Conservation (phyloP, 208 protist genomes). For the Crithidia acanthocephali region DNA sequence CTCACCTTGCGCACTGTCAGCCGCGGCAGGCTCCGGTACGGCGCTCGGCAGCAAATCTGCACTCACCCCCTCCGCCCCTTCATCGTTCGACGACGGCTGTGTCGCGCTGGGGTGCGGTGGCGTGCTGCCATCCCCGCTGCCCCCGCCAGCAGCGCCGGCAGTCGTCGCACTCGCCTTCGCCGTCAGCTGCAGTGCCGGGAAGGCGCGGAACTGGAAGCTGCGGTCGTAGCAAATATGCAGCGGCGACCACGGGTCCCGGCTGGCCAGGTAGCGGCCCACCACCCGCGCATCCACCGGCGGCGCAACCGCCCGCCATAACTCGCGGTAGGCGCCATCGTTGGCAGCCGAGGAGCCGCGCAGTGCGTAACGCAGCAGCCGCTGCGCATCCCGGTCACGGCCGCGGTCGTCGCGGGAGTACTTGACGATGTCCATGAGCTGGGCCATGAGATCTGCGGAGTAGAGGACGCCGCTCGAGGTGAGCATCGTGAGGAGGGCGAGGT, state of each 20-base stretch:
- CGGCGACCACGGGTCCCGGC: constrained; percentile 69
- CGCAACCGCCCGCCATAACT: constrained; percentile 62
- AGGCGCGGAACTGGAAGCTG: constrained; percentile 53
- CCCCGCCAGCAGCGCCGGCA: not conserved
- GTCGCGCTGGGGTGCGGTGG: too few relatives aligned
- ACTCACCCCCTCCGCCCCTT: constrained; percentile 32
- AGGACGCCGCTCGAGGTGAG: constrained; percentile 83
- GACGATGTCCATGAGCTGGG: constrained; percentile 89
- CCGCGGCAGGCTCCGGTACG: constrained; percentile 5
- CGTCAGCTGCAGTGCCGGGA: constrained; percentile 39
- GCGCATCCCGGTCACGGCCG: constrained; percentile 64
- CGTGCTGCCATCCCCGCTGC: not conserved
- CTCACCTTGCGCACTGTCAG: not conserved
- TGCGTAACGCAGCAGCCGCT: constrained; percentile 77
- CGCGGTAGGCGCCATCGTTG: constrained; percentile 58
- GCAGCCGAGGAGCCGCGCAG: constrained; percentile 66
- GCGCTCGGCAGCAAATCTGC: constrained; percentile 18
- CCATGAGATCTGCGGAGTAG: constrained; percentile 77
- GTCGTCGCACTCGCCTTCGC: not conserved
- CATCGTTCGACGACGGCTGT: constrained; percentile 1
- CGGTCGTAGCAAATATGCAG: constrained; percentile 71
- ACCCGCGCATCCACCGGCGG: constrained; percentile 66
- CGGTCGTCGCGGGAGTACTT: constrained; percentile 74
- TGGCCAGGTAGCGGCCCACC: constrained; percentile 79
- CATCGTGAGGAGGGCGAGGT: constrained; percentile 79